Percentiles rank a stretch among this genome's conserved stretches.
Conservation (phyloP, 495 filamentous ascomycete species). For the Aspergillus haitiensis region DNA sequence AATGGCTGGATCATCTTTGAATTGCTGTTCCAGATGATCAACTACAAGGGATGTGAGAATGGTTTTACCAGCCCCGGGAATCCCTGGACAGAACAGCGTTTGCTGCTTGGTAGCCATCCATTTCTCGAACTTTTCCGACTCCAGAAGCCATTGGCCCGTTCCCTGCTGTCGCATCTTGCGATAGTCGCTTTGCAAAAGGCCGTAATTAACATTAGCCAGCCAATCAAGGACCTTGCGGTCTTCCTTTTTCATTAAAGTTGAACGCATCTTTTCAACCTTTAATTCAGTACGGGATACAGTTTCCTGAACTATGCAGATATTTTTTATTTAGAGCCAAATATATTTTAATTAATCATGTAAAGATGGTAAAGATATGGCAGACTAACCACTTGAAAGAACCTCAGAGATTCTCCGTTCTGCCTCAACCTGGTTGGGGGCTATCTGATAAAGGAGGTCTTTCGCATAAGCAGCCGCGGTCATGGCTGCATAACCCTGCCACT, state of each 20-base stretch:
- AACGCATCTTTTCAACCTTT: no score
- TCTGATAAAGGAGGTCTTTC: slow-evolving; percentile 26
- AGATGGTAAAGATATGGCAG: no score
- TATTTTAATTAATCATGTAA: no score
- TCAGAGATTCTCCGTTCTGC: no score
- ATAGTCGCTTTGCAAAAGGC: slow-evolving; percentile 18
- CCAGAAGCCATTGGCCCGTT: slow-evolving; percentile 48
- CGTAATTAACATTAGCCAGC: slow-evolving; percentile 20
- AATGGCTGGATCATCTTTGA: slow-evolving; percentile 20
- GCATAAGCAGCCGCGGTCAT: slow-evolving; percentile 41
- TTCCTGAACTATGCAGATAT: no score
- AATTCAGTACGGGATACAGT: no score
- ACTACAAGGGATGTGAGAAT: slow-evolving; percentile 39
- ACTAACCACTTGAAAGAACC: no score
- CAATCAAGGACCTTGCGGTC: slow-evolving; percentile 18
- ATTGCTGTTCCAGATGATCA: slow-evolving; percentile 24
- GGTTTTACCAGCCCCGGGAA: slow-evolving; percentile 46
- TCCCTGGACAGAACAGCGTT: slow-evolving; percentile 48
- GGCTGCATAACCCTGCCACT: slow-evolving; percentile 27
- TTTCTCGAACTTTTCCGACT: slow-evolving; percentile 32
- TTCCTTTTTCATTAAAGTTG: background rate
- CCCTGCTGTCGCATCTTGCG: slow-evolving; percentile 27
- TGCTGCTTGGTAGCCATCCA: slow-evolving; percentile 32
- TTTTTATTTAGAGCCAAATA: no score
- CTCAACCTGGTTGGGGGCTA: background rate